A percentile compares a stretch with the other conserved stretches of the same genome.
Evolutionary conservation across 176 grass and related monocot genomes (phyloP).

Genomic region (Bromus sterilis): DNA sequence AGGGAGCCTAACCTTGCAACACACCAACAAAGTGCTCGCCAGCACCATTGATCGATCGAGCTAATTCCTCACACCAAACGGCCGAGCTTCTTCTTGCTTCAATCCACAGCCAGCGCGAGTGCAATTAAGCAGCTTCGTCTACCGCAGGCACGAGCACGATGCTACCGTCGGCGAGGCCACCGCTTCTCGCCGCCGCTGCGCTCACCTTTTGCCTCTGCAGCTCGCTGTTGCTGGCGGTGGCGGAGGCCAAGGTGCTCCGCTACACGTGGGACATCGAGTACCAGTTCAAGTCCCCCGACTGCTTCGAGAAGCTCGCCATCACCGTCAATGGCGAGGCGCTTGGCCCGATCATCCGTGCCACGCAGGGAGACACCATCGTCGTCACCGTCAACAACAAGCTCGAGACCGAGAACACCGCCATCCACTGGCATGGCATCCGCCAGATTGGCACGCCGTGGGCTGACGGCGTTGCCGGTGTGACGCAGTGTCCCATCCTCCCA

Average conservation of each 20-base stretch:
- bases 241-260: conserved; percentile 41
- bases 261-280: conserved; percentile 55
- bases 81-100: not conserved
- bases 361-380: conserved; percentile 50
- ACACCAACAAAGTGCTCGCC: not conserved
- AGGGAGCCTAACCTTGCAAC: too few species aligned
- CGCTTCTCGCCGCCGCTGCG: not conserved
- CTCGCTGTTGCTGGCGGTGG: not conserved
- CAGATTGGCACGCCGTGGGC: conserved; percentile 20
- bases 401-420: conserved; percentile 63
- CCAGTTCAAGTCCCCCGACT: conserved; percentile 50
- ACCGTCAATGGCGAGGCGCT: conserved; percentile 64
- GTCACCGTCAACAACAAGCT: conserved; percentile 46
- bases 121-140: not conserved
- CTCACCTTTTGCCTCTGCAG: not conserved
- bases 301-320: conserved; percentile 58
- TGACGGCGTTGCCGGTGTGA: not conserved
- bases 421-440: conserved; percentile 83
- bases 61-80: too few species aligned
- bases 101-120: not conserved
- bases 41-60: not conserved
- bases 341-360: conserved; percentile 51
- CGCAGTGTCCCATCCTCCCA: not conserved
- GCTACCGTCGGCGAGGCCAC: not conserved
- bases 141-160: not conserved